A percentile compares a stretch with the other conserved stretches of the same genome.
Evolutionary conservation across 805 yeast genomes (phyloP).

Genomic region (Barnettozyma californica): DNA sequence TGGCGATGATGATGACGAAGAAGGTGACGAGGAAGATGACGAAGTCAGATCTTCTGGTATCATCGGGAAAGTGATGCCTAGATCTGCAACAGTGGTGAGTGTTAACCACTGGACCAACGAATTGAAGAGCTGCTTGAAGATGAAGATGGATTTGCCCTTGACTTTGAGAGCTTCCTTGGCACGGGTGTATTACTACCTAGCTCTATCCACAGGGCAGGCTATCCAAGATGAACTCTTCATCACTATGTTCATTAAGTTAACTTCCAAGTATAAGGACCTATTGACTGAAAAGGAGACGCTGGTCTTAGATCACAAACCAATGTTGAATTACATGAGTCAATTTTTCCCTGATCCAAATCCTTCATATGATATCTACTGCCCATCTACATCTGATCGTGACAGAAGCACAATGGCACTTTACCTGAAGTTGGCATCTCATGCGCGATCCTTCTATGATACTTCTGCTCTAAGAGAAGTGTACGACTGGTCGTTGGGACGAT

Average conservation of each 20-base stretch:
- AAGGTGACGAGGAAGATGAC: conserved; percentile 33
- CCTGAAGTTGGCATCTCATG: conserved; percentile 45
- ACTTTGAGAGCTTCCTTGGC: conserved; percentile 55
- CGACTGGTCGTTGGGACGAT: conserved; percentile 44
- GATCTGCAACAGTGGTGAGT: conserved; percentile 67
- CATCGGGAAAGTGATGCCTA: conserved; percentile 57
- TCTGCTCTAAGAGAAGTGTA: conserved; percentile 44
- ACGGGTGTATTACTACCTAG: conserved; percentile 63
- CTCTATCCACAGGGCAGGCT: conserved; percentile 68
- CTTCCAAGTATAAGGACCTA: conserved; percentile 32
- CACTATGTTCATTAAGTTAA: conserved; percentile 53
- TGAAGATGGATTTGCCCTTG: conserved; percentile 78
- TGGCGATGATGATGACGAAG: conserved; percentile 34
- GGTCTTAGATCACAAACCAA: conserved; percentile 30
- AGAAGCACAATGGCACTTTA: conserved; percentile 44
- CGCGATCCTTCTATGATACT: conserved; percentile 49
- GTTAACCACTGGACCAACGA: conserved; percentile 87
- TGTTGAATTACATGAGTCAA: conserved; percentile 29
- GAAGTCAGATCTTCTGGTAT: conserved; percentile 34
- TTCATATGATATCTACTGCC: conserved; percentile 36
- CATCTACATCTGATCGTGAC: conserved; percentile 31
- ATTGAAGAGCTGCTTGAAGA: conserved; percentile 66
- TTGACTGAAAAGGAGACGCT: conserved; percentile 26
- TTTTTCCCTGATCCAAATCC: conserved; percentile 44
- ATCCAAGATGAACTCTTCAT: conserved; percentile 55